Evolutionary conservation across 2,329 filamentous ascomycete genomes (phyloP), one percentile per base, ranked within the genome.

Genomic region (Hypoxylon sp.): DNA sequence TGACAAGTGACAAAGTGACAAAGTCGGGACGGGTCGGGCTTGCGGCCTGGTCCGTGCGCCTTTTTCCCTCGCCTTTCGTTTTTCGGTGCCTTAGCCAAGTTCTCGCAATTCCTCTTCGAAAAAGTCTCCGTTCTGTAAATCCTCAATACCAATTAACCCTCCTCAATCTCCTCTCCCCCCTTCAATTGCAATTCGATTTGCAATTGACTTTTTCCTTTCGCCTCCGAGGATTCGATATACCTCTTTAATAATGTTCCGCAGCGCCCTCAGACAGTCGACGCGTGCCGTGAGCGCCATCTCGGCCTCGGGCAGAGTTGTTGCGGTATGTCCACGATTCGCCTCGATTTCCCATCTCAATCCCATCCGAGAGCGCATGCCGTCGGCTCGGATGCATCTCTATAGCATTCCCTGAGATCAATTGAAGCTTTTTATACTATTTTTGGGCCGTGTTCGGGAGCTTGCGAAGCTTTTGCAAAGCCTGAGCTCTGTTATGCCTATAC

Each of bases 231-330:
- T 74, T 75, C 77, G 73, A 80, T 72, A 79, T 73, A 78, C 78
- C 80, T 83, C 79, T 73, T 71, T 71, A 84, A 78, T 83, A 97
- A 97, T 98, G 94, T 96, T 97, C 87, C 92, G 94, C 84, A 96
- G 91, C 88, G 93, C 94, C 85, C 87, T 98, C 83, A 88, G 93
- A 85, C 92, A 96, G 86, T 96, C 92, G 80, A 90, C 90, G 84
- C 92, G 93, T 85, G 90, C 91, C 81, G 91, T 94, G 82, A 90
- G 91, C 84, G 92, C 91, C 83, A 87, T 96, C 83, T 91, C 92
- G 89, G 90, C 91, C 77, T 86, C 90, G 76, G 88, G 91, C 86
- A 91, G 92, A 86, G 88, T 96, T 83, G 89, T 89, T 81, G 89
- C 88, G 83, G 95, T 98, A 93, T 89, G 94, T 96, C 78, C 67